phyloP scores from a whole-genome alignment of 2,329 filamentous ascomycete genomes.

The Aspergillus niger region DNA sequence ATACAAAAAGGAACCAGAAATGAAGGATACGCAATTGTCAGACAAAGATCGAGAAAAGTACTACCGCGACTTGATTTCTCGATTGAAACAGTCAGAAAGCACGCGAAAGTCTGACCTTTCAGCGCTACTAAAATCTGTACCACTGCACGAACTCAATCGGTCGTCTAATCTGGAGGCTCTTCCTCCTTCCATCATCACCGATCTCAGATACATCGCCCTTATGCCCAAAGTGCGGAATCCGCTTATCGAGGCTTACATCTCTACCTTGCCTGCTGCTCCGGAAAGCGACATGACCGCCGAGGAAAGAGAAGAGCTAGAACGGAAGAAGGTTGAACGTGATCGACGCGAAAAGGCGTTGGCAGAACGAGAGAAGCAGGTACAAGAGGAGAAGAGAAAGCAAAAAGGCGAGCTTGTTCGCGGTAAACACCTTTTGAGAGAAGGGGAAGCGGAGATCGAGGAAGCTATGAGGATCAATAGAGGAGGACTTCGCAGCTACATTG shows the following conservation, averaged over 20 bases:
- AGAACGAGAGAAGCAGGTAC: constrained; percentile 46
- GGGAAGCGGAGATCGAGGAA: constrained; percentile 47
- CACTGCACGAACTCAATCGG: constrained; percentile 42
- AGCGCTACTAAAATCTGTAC: constrained; percentile 46
- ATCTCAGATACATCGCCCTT: constrained; percentile 48
- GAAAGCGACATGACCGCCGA: constrained; percentile 40
- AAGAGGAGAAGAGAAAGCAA: constrained; percentile 46
- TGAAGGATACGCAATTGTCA: constrained; percentile 56
- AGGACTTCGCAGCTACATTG: constrained; percentile 45
- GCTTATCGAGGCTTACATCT: constrained; percentile 47
- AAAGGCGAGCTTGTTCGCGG: constrained; percentile 43
- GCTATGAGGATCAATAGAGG: constrained; percentile 47
- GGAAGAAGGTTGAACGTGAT: constrained; percentile 44
- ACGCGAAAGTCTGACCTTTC: constrained; percentile 50
- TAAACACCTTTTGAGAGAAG: constrained; percentile 46
- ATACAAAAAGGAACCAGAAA: constrained; percentile 75
- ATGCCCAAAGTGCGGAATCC: constrained; percentile 41
- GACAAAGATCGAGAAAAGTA: constrained; percentile 54
- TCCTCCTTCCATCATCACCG: constrained; percentile 45
- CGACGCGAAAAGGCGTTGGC: constrained; percentile 48
- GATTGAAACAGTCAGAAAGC: constrained; percentile 49
- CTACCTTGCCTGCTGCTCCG: constrained; percentile 44
- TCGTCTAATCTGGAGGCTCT: constrained; percentile 44
- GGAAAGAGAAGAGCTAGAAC: constrained; percentile 41
- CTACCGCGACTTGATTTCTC: constrained; percentile 51